Conservation (phyloP, 805 yeast species). For the Gaillardinia entomophila region DNA sequence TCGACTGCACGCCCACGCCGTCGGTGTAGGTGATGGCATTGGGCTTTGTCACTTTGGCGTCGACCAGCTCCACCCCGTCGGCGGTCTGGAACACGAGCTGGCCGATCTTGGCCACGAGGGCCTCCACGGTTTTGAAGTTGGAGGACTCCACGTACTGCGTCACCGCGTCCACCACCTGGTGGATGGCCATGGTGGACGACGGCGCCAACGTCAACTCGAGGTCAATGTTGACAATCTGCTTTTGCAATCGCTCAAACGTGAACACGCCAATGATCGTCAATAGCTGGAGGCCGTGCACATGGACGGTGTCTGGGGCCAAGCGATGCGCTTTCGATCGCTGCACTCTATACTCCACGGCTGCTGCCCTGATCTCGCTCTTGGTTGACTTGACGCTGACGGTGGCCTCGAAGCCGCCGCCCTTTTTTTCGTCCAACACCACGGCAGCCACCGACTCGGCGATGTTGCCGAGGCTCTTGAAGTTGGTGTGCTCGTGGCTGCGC, state of each 20-base stretch:
- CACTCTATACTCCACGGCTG: constrained; percentile 37
- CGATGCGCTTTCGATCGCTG: constrained; percentile 22
- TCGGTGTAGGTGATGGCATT: constrained; percentile 82
- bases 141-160: constrained; percentile 65
- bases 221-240: constrained; percentile 71
- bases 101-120: constrained; percentile 71
- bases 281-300: constrained; percentile 48
- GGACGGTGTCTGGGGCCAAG: constrained; percentile 18
- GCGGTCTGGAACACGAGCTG: constrained; percentile 43
- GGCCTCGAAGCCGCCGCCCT: constrained; percentile 44
- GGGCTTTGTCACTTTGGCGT: constrained; percentile 74
- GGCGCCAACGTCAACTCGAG: constrained; percentile 20
- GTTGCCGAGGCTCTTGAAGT: constrained; percentile 37
- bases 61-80: constrained; percentile 27
- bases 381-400: constrained; percentile 36
- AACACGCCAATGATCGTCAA: constrained; percentile 89
- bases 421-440: constrained; percentile 37
- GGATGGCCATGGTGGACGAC: constrained; percentile 31
- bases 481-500: constrained; percentile 31
- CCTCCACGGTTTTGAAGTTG: constrained; percentile 89
- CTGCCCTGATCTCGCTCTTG: constrained; percentile 57
- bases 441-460: constrained; percentile 45
- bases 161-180: constrained; percentile 42
- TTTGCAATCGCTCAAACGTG: constrained; percentile 78
- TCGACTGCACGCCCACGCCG: constrained; percentile 87